Evolutionary conservation across 495 filamentous ascomycete genomes (phyloP), one percentile per base, ranked within the genome.

Genomic region (Penicillium turbatum): DNA sequence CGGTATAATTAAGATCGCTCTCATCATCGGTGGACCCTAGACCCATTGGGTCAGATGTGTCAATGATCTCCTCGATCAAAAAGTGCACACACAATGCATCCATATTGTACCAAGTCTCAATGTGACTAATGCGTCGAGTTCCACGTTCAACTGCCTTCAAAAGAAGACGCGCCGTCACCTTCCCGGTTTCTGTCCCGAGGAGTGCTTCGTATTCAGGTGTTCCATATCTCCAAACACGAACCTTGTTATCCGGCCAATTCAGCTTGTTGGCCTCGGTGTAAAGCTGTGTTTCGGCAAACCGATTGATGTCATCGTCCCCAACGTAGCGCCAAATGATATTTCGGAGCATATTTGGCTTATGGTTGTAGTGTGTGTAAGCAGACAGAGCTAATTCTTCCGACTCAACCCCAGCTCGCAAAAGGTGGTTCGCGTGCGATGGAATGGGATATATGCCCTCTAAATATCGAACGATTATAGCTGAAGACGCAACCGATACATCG

Each of bases 141-240:
- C 43, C 44, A 24, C 51, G 31, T 10, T 15, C 1, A 9, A 54
- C 41, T 9, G 52, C 52, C 12, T 44, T 35, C 44, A 48, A 17
- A n/a, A 54, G 11, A 26, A 54, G 8, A 42, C 30, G 34, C 5
- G 21, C 52, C 10, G 35, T 29, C 11, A 21, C 19, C 13, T n/a
- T 35, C 1, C 52, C 52, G 19, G 48, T 9, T 12, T 16, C 12
- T 12, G 52, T 39, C 5, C 52, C 52, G 8, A 54, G 44, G 2
- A 54, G 9, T 3, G 15, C 43, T 3, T 42, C 26, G 10, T 40
- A 54, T 16, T 48, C 43, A 1, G 52, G 27, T 1, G 43, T 54
- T n/a, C 41, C 21, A 16, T 13, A 6, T 24, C 36, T 17, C 43
- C 52, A 54, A 1, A 32, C 27, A 2, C 9, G 43, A 13, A 38